Evolutionary conservation across 352 stramenopile genomes (phyloP).

Genomic region (Phytophthora ohioensis): DNA sequence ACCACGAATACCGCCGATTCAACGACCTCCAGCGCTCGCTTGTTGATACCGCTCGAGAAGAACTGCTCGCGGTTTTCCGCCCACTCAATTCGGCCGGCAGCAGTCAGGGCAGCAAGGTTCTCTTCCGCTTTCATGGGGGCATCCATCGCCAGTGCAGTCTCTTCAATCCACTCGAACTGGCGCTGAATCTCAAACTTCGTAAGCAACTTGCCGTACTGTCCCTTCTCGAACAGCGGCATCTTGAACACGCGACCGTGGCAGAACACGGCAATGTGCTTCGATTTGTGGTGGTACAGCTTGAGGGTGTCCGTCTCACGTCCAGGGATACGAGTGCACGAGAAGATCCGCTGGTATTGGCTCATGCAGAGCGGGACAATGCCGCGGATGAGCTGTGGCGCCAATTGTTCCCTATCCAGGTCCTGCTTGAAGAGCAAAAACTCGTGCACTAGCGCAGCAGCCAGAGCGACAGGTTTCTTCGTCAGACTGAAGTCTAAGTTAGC

Average conservation of each 20-base stretch:
- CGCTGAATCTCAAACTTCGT: conserved; percentile 85
- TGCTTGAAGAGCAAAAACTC: conserved; percentile 91
- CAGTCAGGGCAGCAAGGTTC: conserved; percentile 84
- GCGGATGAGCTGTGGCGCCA: conserved; percentile 84
- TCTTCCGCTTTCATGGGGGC: conserved; percentile 47
- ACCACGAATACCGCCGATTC: conserved; percentile 87
- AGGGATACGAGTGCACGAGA: conserved; percentile 90
- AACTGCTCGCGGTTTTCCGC: conserved; percentile 90
- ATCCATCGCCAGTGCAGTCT: conserved; percentile 50
- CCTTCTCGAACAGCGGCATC: conserved; percentile 87
- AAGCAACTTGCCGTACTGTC: conserved; percentile 74
- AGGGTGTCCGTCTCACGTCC: conserved; percentile 87
- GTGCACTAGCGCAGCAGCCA: conserved; percentile 75
- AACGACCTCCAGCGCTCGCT: conserved; percentile 79
- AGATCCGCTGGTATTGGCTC: conserved; percentile 92
- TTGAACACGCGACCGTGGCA: conserved; percentile 91
- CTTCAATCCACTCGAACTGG: conserved; percentile 79
- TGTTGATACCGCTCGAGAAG: conserved; percentile 90
- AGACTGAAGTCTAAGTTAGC: conserved; percentile 70
- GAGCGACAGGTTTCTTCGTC: conserved; percentile 66
- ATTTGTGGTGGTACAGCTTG: conserved; percentile 75
- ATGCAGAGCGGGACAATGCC: conserved; percentile 92
- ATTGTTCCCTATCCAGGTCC: conserved; percentile 83
- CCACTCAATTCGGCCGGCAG: conserved; percentile 86
- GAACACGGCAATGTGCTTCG: conserved; percentile 90